Evolutionary conservation across 352 stramenopile species (phyloP), one percentile per base, ranked within the genome.

Genomic region (Globisporangium iwayamae): DNA sequence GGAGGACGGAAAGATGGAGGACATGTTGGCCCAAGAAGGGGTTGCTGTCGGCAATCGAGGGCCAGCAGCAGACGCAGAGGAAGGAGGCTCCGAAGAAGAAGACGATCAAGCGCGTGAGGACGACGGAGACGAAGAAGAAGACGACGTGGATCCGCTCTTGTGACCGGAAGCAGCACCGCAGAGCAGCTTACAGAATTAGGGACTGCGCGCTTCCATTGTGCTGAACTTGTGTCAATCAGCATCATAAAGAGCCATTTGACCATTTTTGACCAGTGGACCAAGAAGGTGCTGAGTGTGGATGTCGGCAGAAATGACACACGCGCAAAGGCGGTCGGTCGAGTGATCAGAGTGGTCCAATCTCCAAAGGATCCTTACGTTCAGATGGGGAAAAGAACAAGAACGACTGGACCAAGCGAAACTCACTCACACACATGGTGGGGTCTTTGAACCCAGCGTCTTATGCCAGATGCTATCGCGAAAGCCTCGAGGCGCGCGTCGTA

Each of bases 61-160:
- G 30, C 0, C 51, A 28, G 25, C 25, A 28, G 25, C 25, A 6
- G 18, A n/a, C 10, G 22, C 5, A 6, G 10, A 30, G 9, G 22
- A 4, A 8, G 61, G 52, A 43, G 53, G 56, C 20, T 18, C 4
- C 18, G 48, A 18, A 46, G 48, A 53, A 4, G 48, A 13, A 53
- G 48, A 53, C 2, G 28, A 47, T 6, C 14, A 38, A 10, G 3
- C 16, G 16, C 28, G 18, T n/a, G 36, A 9, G 25, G 18, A 36
- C 28, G 36, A 34, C 4, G 28, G 4, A 51, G 58, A 36, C 16
- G 11, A 13, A 22, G 28, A 36, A 16, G 56, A 62, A 13, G 47
- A 57, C 22, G 46, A 56, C n/a, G 8, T 34, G n/a, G 36, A 56
- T 22, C 46, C 20, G 28, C 34, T 56, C 34, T 56, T 54, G 51